Evolutionary conservation across 495 filamentous ascomycete species (phyloP).

Genomic region (Hypoxylon rickii): DNA sequence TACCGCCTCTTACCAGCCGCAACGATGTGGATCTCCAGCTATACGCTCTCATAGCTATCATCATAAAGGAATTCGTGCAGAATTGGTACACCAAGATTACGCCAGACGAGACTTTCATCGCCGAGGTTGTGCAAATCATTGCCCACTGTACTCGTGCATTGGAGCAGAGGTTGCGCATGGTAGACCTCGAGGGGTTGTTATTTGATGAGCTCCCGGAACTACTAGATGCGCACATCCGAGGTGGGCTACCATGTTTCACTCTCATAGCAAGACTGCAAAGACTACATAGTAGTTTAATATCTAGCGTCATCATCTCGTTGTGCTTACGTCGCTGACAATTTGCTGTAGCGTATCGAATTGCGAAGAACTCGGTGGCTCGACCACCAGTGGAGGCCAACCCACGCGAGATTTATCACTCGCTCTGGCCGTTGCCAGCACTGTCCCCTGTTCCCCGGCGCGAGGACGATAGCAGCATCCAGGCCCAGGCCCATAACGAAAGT

Average conservation of each 20-base stretch:
- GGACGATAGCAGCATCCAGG: conserved; percentile 53
- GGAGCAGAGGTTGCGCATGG: conserved; percentile 79
- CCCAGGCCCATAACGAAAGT: conserved; percentile 75
- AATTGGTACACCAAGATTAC: conserved; percentile 94
- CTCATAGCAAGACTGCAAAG: background rate
- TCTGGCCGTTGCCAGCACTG: conserved; percentile 78
- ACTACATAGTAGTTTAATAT: too few relatives aligned
- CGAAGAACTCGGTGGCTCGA: conserved; percentile 56
- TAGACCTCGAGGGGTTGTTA: conserved; percentile 80
- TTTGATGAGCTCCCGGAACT: conserved; percentile 89
- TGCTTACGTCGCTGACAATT: conserved; percentile 18
- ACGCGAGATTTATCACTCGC: conserved; percentile 76
- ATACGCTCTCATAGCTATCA: conserved; percentile 86
- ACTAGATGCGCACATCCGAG: conserved; percentile 76
- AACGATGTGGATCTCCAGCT: conserved; percentile 91
- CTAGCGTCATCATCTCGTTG: conserved; percentile 1
- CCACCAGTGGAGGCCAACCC: conserved; percentile 61
- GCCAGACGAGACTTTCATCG: conserved; percentile 80
- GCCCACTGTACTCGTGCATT: conserved; percentile 86
- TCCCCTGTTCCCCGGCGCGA: conserved; percentile 71
- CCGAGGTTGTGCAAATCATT: conserved; percentile 84
- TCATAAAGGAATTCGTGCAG: conserved; percentile 85
- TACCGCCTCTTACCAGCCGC: conserved; percentile 89
- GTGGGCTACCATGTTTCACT: conserved; percentile 54
- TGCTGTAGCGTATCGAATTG: conserved; percentile 57